Conservation (phyloP, 345 rosid genomes). For the Luvunga scandens region DNA sequence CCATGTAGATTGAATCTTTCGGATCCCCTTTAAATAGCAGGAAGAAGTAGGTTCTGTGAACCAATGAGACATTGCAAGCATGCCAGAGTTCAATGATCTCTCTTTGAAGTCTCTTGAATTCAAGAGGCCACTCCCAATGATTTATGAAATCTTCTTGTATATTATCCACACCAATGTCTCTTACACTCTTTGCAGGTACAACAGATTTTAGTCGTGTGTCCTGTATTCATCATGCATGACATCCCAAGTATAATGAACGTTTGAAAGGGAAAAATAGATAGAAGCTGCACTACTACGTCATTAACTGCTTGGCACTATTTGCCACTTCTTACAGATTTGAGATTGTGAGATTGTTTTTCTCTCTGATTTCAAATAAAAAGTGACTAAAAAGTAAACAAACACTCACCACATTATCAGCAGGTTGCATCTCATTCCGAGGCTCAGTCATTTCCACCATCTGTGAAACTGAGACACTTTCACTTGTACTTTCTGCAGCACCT, state of each 20-base stretch:
- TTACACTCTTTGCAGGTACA: constrained; percentile 41
- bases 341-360: not conserved
- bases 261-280: not conserved
- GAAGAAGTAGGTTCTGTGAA: constrained; percentile 90
- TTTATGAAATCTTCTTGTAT: constrained; percentile 45
- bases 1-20: constrained; percentile 77
- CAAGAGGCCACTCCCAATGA: constrained; percentile 47
- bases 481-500: constrained; percentile 14
- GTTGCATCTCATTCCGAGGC: constrained; percentile 34
- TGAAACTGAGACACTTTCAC: constrained; percentile 13
- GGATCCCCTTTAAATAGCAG: constrained; percentile 78
- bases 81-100: constrained; percentile 88
- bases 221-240: constrained; percentile 41
- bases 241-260: not conserved
- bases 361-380: not conserved
- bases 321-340: not conserved
- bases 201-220: constrained; percentile 33
- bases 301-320: not conserved
- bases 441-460: constrained; percentile 20
- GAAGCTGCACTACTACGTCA: not conserved
- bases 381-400: not conserved
- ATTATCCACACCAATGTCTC: constrained; percentile 75
- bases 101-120: constrained; percentile 63
- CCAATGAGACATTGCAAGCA: constrained; percentile 67
- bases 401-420: constrained; percentile 39